phyloP scores from a whole-genome alignment of 108 stramenopile species.

The Cyclotella kingstonii region DNA sequence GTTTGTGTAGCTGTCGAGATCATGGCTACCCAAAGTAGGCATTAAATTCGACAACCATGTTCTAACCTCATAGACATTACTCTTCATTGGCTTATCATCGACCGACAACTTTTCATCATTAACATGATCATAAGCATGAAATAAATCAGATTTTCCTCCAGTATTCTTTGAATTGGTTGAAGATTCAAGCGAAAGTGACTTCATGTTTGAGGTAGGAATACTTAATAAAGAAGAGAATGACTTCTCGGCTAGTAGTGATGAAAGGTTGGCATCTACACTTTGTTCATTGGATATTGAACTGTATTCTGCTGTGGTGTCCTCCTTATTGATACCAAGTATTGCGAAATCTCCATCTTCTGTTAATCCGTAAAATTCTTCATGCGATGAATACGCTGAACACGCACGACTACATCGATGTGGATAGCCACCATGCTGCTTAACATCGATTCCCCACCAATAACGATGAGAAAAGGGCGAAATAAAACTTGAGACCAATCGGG shows the following conservation, averaged over 20 bases:
- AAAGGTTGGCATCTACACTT: slow-evolving; percentile 1
- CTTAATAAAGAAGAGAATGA: neutral
- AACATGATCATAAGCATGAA: neutral
- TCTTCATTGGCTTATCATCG: neutral
- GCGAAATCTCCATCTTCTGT: slow-evolving; percentile 47
- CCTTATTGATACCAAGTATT: slow-evolving; percentile 34
- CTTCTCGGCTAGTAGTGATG: neutral
- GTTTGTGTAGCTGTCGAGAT: slow-evolving; percentile 17
- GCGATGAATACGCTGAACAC: neutral
- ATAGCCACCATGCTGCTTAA: too few species aligned
- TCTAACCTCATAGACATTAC: slow-evolving; percentile 4
- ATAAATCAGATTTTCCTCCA: neutral
- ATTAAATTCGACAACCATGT: slow-evolving; percentile 20
- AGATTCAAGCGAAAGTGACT: neutral
- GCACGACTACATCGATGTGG: too few species aligned
- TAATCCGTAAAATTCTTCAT: slow-evolving; percentile 9
- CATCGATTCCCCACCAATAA: too few species aligned
- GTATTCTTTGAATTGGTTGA: neutral
- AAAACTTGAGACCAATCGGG: too few species aligned
- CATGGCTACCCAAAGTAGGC: slow-evolving; percentile 12
- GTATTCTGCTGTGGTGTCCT: slow-evolving; percentile 10
- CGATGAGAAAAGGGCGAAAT: too few species aligned
- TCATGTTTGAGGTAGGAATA: neutral
- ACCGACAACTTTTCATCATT: neutral
- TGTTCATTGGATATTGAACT: neutral